A percentile compares a stretch with the other conserved stretches of the same genome.
Conservation (phyloP, 352 stramenopile species). For the Phytophthora chlamydospora region DNA sequence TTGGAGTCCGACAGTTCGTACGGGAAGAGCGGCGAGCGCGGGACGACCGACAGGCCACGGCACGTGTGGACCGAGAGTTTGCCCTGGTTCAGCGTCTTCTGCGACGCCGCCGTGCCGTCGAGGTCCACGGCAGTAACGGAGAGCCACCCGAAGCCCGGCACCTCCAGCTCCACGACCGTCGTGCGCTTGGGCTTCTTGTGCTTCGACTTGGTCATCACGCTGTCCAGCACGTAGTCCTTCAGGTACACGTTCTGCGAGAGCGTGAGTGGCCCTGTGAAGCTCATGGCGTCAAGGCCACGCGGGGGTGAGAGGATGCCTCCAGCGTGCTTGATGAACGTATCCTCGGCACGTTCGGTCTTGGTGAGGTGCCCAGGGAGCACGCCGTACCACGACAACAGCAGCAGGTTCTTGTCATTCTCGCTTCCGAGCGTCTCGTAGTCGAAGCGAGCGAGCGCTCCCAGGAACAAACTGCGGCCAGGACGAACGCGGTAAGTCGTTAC, state of each 20-base stretch:
- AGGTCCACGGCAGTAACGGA: constrained; percentile 80
- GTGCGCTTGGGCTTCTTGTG: constrained; percentile 84
- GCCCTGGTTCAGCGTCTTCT: constrained; percentile 64
- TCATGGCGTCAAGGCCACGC: constrained; percentile 77
- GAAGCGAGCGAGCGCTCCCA: constrained; percentile 75
- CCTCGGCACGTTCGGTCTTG: constrained; percentile 75
- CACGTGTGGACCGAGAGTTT: constrained; percentile 74
- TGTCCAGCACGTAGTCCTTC: constrained; percentile 72
- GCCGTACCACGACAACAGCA: constrained; percentile 85
- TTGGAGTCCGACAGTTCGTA: constrained; percentile 84
- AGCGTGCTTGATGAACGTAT: constrained; percentile 83
- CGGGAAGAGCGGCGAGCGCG: constrained; percentile 73
- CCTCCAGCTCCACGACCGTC: constrained; percentile 76
- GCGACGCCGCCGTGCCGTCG: constrained; percentile 69
- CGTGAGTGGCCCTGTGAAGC: constrained; percentile 69
- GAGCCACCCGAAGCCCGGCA: constrained; percentile 85
- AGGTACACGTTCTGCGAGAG: constrained; percentile 64
- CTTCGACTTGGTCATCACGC: constrained; percentile 73
- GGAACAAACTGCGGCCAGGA: constrained; percentile 75
- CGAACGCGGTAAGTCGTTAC: constrained; percentile 78
- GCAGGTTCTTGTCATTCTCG: constrained; percentile 54
- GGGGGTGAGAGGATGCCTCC: constrained; percentile 79
- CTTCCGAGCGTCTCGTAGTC: constrained; percentile 67
- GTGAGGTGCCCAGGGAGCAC: constrained; percentile 83
- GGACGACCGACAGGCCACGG: constrained; percentile 59